A percentile compares a stretch with the other conserved stretches of the same genome.
phyloP scores from a whole-genome alignment of 2,329 filamentous ascomycete species.

The Fusarium kyushuense region DNA sequence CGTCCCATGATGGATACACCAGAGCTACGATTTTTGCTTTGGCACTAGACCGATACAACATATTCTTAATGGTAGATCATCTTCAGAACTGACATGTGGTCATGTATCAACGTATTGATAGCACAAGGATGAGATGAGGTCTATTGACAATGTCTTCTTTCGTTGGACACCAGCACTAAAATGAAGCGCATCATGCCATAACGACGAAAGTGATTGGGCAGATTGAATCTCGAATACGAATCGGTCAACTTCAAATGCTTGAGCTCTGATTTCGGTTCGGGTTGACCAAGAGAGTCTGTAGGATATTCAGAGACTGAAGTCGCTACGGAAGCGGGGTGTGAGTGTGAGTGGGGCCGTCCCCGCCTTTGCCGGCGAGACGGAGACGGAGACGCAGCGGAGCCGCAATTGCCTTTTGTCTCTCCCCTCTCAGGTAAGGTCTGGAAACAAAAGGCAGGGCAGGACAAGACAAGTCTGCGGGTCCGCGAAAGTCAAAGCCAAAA shows the following conservation, averaged over 20 bases:
- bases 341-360: slow-evolving; percentile 34
- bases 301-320: neutral
- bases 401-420: slow-evolving; percentile 36
- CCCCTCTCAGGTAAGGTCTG: neutral
- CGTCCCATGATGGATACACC: neutral
- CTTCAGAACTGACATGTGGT: neutral
- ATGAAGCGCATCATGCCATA: slow-evolving; percentile 8
- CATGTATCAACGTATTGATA: neutral
- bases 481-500: slow-evolving; percentile 38
- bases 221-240: neutral
- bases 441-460: neutral
- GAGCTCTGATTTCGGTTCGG: neutral
- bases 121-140: slow-evolving; percentile 6
- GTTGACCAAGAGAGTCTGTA: slow-evolving; percentile 15
- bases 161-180: neutral
- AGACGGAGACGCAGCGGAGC: slow-evolving; percentile 49
- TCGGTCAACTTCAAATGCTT: slow-evolving; percentile 1
- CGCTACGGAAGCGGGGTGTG: slow-evolving; percentile 17
- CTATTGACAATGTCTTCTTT: neutral
- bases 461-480: slow-evolving; percentile 43
- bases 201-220: slow-evolving; percentile 1
- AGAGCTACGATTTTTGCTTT: neutral
- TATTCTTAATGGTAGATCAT: slow-evolving; percentile 2
- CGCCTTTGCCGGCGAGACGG: slow-evolving; percentile 43
- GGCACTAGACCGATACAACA: neutral